phyloP scores from a whole-genome alignment of 345 rosid species.

The Camelina laxa region DNA sequence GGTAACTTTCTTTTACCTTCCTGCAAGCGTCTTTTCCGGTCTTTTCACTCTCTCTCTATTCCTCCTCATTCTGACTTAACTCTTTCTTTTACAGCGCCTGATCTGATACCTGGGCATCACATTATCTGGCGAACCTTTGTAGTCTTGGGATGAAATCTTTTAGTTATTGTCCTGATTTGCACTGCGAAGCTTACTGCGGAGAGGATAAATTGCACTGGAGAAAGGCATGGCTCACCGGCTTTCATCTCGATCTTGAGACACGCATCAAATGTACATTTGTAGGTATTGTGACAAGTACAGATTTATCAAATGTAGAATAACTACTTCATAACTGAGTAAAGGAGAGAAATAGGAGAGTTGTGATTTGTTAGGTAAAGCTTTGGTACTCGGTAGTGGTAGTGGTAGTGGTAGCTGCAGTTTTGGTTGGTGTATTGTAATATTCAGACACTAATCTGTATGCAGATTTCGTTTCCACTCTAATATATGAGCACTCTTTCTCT shows the following conservation, averaged over 20 bases:
- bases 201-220: slow-evolving; percentile 19
- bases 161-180: slow-evolving; percentile 30
- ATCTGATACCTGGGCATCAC: slow-evolving; percentile 24
- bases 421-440: slow-evolving; percentile 45
- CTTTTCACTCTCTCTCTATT: not conserved
- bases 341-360: slow-evolving; percentile 30
- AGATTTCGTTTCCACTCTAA: slow-evolving; percentile 31
- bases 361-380: slow-evolving; percentile 34
- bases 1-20: slow-evolving; percentile 20
- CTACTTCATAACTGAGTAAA: slow-evolving; percentile 32
- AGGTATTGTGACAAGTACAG: slow-evolving; percentile 61
- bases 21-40: slow-evolving; percentile 19
- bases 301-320: slow-evolving; percentile 43
- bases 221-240: slow-evolving; percentile 28
- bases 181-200: slow-evolving; percentile 15
- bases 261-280: slow-evolving; percentile 59
- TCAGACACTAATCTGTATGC: slow-evolving; percentile 37
- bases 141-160: slow-evolving; percentile 18
- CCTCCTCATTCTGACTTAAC: slow-evolving; percentile 17
- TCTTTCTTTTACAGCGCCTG: slow-evolving; percentile 18
- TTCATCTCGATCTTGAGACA: slow-evolving; percentile 30
- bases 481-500: slow-evolving; percentile 19
- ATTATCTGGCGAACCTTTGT: slow-evolving; percentile 24
- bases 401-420: slow-evolving; percentile 45
- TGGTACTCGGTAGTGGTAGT: slow-evolving; percentile 14